These are phyloP conservation scores for Podaxis sp. DNA, from an alignment of 768 basidiomycete species.

Conservation along the genomic window DNA sequence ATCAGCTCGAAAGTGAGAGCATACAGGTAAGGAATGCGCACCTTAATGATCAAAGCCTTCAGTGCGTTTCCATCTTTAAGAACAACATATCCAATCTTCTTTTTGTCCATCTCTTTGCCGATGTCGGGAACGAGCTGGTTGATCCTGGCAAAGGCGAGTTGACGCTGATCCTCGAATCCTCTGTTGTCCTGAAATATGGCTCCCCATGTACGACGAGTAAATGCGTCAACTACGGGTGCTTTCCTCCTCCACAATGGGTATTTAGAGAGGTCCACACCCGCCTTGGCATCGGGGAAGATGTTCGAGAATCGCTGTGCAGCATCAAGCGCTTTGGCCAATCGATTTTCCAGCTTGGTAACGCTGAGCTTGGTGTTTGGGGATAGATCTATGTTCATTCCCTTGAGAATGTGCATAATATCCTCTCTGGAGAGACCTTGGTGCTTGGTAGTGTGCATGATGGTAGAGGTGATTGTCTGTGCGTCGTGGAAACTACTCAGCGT, in stretches of 20 bases:
- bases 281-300: conserved; percentile 15
- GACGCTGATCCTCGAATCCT: conserved; percentile 10
- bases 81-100: conserved; percentile 7
- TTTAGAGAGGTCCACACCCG: conserved; percentile 1
- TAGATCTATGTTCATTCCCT: conserved; percentile 28
- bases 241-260: conserved; percentile 11
- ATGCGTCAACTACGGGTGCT: conserved; percentile 9
- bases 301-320: conserved; percentile 25
- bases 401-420: conserved; percentile 25
- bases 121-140: conserved; percentile 12
- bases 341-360: conserved; percentile 23
- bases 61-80: conserved; percentile 4
- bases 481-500: conserved; percentile 3
- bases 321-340: conserved; percentile 23
- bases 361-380: conserved; percentile 29
- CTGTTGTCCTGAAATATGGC: conserved; percentile 13
- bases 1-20: background rate
- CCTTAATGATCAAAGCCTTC: conserved; percentile 7
- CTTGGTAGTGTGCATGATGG: conserved; percentile 11
- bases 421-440: conserved; percentile 19
- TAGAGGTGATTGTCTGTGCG: conserved; percentile 22
- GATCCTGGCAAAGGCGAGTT: conserved; percentile 12
- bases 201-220: conserved; percentile 13
- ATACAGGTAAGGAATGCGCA: background rate
- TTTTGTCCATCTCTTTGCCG: conserved; percentile 13